Conservation (phyloP, 345 rosid species). For the Boechera stricta region DNA sequence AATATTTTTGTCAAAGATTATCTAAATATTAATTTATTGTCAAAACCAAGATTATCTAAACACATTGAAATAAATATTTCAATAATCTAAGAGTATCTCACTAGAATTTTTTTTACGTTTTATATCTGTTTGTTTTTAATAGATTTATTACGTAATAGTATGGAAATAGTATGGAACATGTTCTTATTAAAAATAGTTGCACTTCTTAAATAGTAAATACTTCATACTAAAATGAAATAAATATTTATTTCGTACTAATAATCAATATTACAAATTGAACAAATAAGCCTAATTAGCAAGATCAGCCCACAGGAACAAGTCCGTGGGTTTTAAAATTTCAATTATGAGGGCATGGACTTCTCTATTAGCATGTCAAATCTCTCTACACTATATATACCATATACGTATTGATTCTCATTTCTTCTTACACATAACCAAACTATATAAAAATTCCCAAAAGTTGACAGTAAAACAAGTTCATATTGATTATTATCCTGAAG, state of each 20-base stretch:
- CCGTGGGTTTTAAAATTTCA: constrained; percentile 23
- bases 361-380: constrained; percentile 2
- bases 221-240: too few species aligned
- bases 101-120: too few species aligned
- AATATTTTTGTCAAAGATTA: too few species aligned
- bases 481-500: not conserved
- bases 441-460: not conserved
- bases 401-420: constrained; percentile 16
- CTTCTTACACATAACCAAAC: not conserved
- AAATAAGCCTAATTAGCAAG: not conserved
- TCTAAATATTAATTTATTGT: too few species aligned
- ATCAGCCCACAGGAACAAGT: constrained; percentile 34
- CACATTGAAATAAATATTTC: too few species aligned
- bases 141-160: too few species aligned
- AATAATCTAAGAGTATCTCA: too few species aligned
- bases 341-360: constrained; percentile 21
- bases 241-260: not conserved
- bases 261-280: constrained; percentile 1
- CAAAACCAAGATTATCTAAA: too few species aligned
- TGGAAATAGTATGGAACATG: not conserved
- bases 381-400: constrained; percentile 29
- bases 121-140: too few species aligned
- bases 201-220: not conserved
- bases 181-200: not conserved
- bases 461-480: not conserved